A percentile compares a stretch with the other conserved stretches of the same genome.
Evolutionary conservation across 116 monocot genomes (phyloP).

Genomic region (Zostera marina): DNA sequence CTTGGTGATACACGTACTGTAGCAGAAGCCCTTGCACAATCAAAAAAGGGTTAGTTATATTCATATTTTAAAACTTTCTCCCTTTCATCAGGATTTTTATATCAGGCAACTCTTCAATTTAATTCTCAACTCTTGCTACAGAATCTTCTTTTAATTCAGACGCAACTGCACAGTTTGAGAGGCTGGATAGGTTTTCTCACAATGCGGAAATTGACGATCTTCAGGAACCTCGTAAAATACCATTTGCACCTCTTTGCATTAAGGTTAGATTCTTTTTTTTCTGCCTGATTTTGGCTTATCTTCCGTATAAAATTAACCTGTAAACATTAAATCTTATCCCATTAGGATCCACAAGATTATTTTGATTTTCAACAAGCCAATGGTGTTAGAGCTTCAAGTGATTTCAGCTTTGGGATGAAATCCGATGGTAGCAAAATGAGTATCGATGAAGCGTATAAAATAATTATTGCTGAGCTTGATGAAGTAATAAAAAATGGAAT

Average conservation of each 20-base stretch:
- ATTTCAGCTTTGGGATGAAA: conserved; percentile 22
- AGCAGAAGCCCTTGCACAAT: conserved; percentile 91
- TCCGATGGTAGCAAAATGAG: conserved; percentile 20
- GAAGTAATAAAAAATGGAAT: conserved; percentile 46
- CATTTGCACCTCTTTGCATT: conserved; percentile 71
- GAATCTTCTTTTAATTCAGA: conserved; percentile 37
- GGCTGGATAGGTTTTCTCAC: conserved; percentile 38
- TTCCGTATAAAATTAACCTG: background rate
- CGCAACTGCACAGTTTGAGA: conserved; percentile 40
- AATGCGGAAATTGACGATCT: conserved; percentile 96
- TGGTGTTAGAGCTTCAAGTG: conserved; percentile 54
- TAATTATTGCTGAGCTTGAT: conserved; percentile 47
- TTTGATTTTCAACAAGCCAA: conserved; percentile 91
- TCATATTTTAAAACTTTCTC: background rate
- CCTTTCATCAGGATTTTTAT: background rate
- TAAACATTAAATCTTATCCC: conserved; percentile 5
- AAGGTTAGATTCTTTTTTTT: conserved; percentile 33
- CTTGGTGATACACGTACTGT: conserved; percentile 68
- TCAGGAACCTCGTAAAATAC: conserved; percentile 40
- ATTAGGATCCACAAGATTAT: conserved; percentile 92
- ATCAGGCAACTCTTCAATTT: background rate
- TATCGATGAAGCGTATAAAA: conserved; percentile 43
- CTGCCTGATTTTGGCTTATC: background rate
- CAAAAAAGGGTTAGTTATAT: conserved; percentile 59
- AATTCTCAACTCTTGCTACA: conserved; percentile 11